Percentiles rank a stretch among this genome's conserved stretches.
Evolutionary conservation across 2,329 filamentous ascomycete genomes (phyloP).

Genomic region (Xylariaceae sp.): DNA sequence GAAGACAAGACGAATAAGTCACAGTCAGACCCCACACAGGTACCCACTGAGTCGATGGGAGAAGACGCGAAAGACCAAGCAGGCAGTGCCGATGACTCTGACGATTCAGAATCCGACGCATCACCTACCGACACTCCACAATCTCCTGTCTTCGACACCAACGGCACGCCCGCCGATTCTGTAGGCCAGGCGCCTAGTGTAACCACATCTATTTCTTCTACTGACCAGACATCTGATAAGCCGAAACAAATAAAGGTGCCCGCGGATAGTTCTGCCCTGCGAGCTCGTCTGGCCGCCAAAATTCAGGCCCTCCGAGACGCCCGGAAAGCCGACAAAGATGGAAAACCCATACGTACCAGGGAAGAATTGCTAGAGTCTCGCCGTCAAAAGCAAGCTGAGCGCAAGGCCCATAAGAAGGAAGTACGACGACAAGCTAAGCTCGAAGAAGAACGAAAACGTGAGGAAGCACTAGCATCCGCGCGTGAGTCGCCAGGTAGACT

Average conservation of each 20-base stretch:
- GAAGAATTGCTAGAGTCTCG: conserved; percentile 89
- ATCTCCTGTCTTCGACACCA: conserved; percentile 58
- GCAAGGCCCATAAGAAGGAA: conserved; percentile 85
- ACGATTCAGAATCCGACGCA: conserved; percentile 27
- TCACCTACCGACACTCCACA: conserved; percentile 45
- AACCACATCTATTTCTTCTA: conserved; percentile 65
- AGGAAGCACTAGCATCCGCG: conserved; percentile 54
- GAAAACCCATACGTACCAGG: conserved; percentile 74
- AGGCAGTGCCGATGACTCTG: conserved; percentile 38
- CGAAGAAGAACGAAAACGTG: conserved; percentile 65
- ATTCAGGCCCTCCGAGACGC: conserved; percentile 80
- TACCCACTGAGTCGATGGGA: conserved; percentile 27
- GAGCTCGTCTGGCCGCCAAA: conserved; percentile 71
- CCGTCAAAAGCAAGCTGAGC: conserved; percentile 78
- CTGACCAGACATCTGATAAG: conserved; percentile 53
- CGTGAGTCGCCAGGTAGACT: conserved; percentile 55
- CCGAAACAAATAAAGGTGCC: conserved; percentile 63
- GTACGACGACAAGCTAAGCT: conserved; percentile 69
- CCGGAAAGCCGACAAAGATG: conserved; percentile 83
- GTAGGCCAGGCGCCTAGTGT: conserved; percentile 47
- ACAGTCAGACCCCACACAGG: conserved; percentile 11
- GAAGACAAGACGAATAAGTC: conserved; percentile 26
- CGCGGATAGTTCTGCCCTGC: conserved; percentile 67
- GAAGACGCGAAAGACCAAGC: conserved; percentile 21
- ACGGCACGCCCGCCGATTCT: conserved; percentile 38